Evolutionary conservation across 1,284 basidiomycete species (phyloP).

Genomic region (Phellopilus nigrolimitatus): DNA sequence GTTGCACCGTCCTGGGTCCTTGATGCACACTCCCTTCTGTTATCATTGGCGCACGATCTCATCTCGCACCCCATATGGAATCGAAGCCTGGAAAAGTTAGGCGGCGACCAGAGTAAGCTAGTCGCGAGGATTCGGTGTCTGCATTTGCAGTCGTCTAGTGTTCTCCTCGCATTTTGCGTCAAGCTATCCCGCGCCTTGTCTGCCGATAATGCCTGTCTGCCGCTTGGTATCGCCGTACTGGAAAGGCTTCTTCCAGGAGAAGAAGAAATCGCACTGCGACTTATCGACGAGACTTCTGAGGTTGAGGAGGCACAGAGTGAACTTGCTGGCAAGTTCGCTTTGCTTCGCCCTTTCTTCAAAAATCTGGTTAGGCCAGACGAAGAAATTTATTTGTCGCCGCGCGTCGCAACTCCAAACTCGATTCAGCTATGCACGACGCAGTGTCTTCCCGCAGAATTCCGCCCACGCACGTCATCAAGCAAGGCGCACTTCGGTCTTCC

Average conservation of each 20-base stretch:
- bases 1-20: slow-evolving; percentile 3
- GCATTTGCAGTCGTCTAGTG: slow-evolving; percentile 44
- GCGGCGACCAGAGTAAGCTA: background rate
- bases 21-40: background rate
- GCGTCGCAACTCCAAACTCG: slow-evolving; percentile 44
- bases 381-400: slow-evolving; percentile 42
- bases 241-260: slow-evolving; percentile 59
- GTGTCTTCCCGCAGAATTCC: slow-evolving; percentile 41
- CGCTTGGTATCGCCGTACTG: slow-evolving; percentile 55
- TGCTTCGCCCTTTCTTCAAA: slow-evolving; percentile 57
- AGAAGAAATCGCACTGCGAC: slow-evolving; percentile 44
- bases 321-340: slow-evolving; percentile 40
- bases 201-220: slow-evolving; percentile 55
- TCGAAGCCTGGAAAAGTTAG: too few species aligned
- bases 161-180: slow-evolving; percentile 50
- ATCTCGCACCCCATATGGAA: background rate
- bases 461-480: slow-evolving; percentile 25
- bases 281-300: slow-evolving; percentile 37
- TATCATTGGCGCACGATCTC: background rate
- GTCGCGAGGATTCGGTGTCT: background rate
- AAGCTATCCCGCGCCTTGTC: slow-evolving; percentile 51
- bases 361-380: slow-evolving; percentile 35
- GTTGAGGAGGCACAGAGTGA: slow-evolving; percentile 35
- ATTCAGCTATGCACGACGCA: slow-evolving; percentile 50
- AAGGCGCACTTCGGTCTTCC: slow-evolving; percentile 51